Percentiles rank a stretch among this genome's conserved stretches.
phyloP scores from a whole-genome alignment of 1,284 basidiomycete species.

The Trichosporon inkin region DNA sequence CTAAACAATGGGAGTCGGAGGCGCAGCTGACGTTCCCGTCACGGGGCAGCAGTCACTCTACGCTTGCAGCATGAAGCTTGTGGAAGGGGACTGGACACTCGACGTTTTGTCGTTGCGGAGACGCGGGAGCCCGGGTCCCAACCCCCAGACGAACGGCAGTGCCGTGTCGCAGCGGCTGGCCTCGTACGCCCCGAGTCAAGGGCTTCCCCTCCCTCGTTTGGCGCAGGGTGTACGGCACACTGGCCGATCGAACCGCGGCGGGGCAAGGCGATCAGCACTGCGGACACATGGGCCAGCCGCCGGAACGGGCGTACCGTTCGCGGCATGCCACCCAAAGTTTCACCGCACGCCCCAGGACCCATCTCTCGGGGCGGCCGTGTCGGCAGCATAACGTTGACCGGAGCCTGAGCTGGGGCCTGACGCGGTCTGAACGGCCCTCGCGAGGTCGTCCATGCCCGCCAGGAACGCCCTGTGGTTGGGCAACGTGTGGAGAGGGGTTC shows the following conservation, averaged over 20 bases:
- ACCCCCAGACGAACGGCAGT: too few species aligned
- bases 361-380: neutral
- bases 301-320: neutral
- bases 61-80: neutral
- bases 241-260: neutral
- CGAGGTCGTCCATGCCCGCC: neutral
- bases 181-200: too few species aligned
- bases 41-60: neutral
- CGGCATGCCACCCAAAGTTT: constrained; percentile 3
- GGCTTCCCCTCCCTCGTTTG: too few species aligned
- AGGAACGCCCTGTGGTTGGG: neutral
- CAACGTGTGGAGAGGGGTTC: too few species aligned
- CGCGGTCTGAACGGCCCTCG: constrained; percentile 2
- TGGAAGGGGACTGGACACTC: neutral
- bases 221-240: neutral
- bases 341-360: neutral
- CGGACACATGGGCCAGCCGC: neutral
- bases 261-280: neutral
- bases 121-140: too few species aligned
- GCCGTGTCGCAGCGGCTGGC: too few species aligned
- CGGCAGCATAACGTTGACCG: neutral
- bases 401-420: neutral
- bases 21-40: constrained; percentile 1
- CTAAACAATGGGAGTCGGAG: constrained; percentile 1
- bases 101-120: too few species aligned